phyloP scores from a whole-genome alignment of 2,329 filamentous ascomycete genomes.

The Dactylellina sp. region DNA sequence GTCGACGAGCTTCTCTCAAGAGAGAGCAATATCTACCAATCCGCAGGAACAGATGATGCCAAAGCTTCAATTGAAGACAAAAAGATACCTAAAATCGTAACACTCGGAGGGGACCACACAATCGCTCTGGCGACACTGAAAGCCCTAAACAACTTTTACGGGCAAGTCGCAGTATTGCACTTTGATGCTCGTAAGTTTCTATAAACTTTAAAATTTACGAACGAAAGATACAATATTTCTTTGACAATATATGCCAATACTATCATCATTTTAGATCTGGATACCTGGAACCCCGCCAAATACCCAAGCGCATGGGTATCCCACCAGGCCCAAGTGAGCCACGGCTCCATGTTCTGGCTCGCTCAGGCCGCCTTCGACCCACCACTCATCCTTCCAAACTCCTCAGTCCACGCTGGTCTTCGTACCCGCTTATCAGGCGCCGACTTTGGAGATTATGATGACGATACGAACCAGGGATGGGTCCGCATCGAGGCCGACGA shows the following conservation, averaged over 20 bases:
- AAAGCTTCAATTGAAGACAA: conserved; percentile 56
- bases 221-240: no score
- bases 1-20: conserved; percentile 73
- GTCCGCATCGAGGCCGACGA: conserved; percentile 84
- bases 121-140: conserved; percentile 77
- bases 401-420: conserved; percentile 82
- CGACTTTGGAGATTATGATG: conserved; percentile 76
- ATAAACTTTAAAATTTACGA: no score
- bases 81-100: conserved; percentile 70
- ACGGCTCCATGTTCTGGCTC: conserved; percentile 92
- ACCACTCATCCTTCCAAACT: conserved; percentile 77
- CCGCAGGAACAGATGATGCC: conserved; percentile 6
- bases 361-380: conserved; percentile 74
- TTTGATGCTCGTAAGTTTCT: conserved; percentile 73
- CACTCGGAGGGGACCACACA: conserved; percentile 79
- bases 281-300: conserved; percentile 85
- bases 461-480: conserved; percentile 81
- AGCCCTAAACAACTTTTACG: conserved; percentile 73
- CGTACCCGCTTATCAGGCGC: conserved; percentile 78
- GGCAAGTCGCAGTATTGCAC: conserved; percentile 76
- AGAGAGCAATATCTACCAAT: conserved; percentile 25
- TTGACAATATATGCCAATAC: neutral
- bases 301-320: conserved; percentile 82
- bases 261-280: conserved; percentile 73
- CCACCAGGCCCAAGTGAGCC: conserved; percentile 80